Evolutionary conservation across 345 rosid species (phyloP), one percentile per base, ranked within the genome.

Genomic region (Clarkia xantiana): DNA sequence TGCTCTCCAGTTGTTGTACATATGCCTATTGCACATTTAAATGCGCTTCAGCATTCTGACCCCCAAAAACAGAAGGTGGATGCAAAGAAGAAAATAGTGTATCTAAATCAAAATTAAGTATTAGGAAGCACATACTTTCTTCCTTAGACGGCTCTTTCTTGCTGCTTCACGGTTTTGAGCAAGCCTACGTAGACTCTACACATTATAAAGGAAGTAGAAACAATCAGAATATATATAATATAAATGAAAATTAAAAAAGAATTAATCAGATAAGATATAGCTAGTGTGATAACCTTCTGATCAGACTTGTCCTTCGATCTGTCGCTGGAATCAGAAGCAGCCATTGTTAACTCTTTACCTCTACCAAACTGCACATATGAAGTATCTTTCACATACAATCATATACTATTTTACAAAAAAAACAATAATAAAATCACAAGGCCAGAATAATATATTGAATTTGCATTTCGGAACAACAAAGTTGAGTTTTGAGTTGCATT

Each of bases 151-250:
- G 65, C 97, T 90, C 76, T 90, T 90, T 67, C 97, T 79, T 41
- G 97, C 97, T 20, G 97, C 97, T 71, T 90, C 97, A 1, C 95
- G 87, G 64, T 90, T 90, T 70, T 90, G 97, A 61, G 97, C 97
- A 60, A 90, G 94, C 66, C 95, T 77, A 46, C 95, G 91, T 67
- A 90, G 88, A 45, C 88, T 81, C 95, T 89, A 78, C 56, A 56
- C 40, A 67, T 66, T 65, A 57, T 61, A 56, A 64, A 50, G n/a
- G 23, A 52, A 55, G 36, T 50, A 64, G 63, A 55, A 57, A 56
- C 56, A 10, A 48, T 10, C 40, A 57, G 51, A 2, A 68, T n/a
- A 57, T 40, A n/a, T 20, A 6, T 12, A 41, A 46, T 6, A n/a
- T 14, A 18, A 3, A 14, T 47, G 56, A 43, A 57, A 7, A 46